Evolutionary conservation across 345 rosid genomes (phyloP).

Genomic region (Reutealis trisperma): DNA sequence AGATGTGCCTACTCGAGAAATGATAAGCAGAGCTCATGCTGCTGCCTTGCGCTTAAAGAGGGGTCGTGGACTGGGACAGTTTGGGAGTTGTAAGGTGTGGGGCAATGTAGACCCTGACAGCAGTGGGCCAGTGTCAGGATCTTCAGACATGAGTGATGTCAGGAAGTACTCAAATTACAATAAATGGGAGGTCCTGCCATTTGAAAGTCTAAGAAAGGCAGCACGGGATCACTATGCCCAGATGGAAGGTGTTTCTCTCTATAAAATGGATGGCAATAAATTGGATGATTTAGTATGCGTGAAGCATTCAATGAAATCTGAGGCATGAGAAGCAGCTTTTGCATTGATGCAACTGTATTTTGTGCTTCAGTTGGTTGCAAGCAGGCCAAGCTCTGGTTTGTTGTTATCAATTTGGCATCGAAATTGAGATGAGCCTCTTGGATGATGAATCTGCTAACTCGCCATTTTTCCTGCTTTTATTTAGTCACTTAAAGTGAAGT

Average conservation of each 20-base stretch:
- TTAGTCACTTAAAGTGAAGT: neutral
- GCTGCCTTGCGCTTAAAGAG: slow-evolving; percentile 78
- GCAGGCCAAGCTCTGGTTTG: neutral
- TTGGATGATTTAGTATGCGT: slow-evolving; percentile 95
- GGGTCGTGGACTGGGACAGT: slow-evolving; percentile 59
- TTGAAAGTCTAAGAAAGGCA: slow-evolving; percentile 81
- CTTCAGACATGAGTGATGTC: slow-evolving; percentile 72
- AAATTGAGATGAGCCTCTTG: neutral
- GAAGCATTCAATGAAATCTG: slow-evolving; percentile 38
- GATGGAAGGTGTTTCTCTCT: slow-evolving; percentile 78
- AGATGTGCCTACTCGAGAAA: slow-evolving; percentile 76
- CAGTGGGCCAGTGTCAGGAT: slow-evolving; percentile 70
- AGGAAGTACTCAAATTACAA: slow-evolving; percentile 78
- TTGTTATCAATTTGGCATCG: neutral
- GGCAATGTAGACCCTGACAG: slow-evolving; percentile 54
- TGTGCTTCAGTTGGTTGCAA: neutral
- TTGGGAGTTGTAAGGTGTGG: slow-evolving; percentile 94
- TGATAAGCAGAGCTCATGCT: slow-evolving; percentile 67
- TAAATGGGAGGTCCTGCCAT: slow-evolving; percentile 88
- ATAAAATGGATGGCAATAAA: slow-evolving; percentile 97
- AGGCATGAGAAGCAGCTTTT: slow-evolving; percentile 8
- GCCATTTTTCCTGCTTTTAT: neutral
- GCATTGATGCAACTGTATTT: neutral
- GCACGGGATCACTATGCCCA: slow-evolving; percentile 70
- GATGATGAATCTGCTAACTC: neutral